Conservation (phyloP, 176 grass and related monocot genomes). For the Sorghum bicolor region Sorghum_bicolor_NCBIv3 NC_012878.2:4096501-4097000, state of each 20-base stretch:
- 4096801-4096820: conserved; percentile 25
- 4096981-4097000: conserved; percentile 18
- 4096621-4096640: background rate
- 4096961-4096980: conserved; percentile 28
- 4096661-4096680: background rate
- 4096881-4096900: conserved; percentile 33
- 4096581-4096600: background rate
- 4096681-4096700: conserved; percentile 4
- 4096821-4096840: conserved; percentile 12
- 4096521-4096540: background rate
- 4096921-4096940: conserved; percentile 21
- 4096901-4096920: conserved; percentile 34
- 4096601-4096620: background rate
- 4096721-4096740: conserved; percentile 17
- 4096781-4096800: conserved; percentile 35
- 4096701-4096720: conserved; percentile 12
- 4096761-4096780: conserved; percentile 39
- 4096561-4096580: background rate
- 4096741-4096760: conserved; percentile 39
- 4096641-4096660: background rate
- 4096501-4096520: background rate
- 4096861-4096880: conserved; percentile 51
- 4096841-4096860: background rate
- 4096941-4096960: conserved; percentile 16
- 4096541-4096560: background rate